Base-by-base conservation (phyloP, 495 filamentous ascomycete species). In the Xylaria flabelliformis region DNA sequence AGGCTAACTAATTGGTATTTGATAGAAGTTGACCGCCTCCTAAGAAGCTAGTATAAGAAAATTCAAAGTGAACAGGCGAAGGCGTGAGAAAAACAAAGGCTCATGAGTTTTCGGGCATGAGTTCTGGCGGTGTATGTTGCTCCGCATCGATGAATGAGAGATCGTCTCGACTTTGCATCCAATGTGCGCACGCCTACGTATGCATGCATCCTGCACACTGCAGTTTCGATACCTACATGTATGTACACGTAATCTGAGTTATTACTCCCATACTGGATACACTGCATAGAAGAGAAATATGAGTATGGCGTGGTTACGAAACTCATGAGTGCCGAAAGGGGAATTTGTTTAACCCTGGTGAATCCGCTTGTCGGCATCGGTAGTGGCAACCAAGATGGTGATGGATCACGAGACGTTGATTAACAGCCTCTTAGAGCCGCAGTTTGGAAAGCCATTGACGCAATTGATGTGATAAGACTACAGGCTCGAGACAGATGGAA, bases 91-190 rank as follows among this genome's bases (percentile, higher is more conserved):
- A 56, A 17, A 19, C 7, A n/a, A 59, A 10, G 24, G 32, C 19
- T 34, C 19, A 12, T 21, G 58, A 61, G 32, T 12, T 9, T 39
- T 61, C 34, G 58, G 19, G 64, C 41, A 53, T 67, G 29, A 19
- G 19, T 5, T 67, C 48, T 36, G 29, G 64, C 64, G 64, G 58
- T 61, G 64, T 67, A 46, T 39, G 46, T n/a, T 53, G 24, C 64
- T 67, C 64, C 64, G 64, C 64, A 67, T 41, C 53, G 46, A 53
- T 67, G 44, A 67, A 39, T 53, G 29, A 53, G 36, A 53, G 64
- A 67, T 67, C 44, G 32, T 15, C 44, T 67, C 32, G 64, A 48
- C 48, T 21, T 19, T 39, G n/a, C 39, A 32, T 67, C 48, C 44
- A 24, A 51, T 21, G 24, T 67, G 8, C 46, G 46, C 51, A 19